Evolutionary conservation across 2,329 filamentous ascomycete species (phyloP).

Genomic region (Fusarium euwallaceae): DNA sequence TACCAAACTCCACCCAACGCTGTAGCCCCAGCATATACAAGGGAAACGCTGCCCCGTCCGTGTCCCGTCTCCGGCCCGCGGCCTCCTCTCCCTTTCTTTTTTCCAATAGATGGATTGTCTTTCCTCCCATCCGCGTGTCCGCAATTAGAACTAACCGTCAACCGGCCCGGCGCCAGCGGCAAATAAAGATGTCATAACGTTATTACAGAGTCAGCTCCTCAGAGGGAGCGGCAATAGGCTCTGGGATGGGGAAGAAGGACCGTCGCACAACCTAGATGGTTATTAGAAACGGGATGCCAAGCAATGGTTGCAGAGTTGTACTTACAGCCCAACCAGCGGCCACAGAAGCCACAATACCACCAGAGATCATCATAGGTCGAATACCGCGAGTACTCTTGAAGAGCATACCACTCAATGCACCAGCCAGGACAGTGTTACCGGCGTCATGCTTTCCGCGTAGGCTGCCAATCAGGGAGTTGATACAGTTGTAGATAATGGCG

Average conservation of each 20-base stretch:
- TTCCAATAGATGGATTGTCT: constrained; percentile 8
- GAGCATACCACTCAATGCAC: constrained; percentile 88
- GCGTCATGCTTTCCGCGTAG: constrained; percentile 88
- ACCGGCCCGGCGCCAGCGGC: constrained; percentile 28
- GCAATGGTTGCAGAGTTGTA: constrained; percentile 41
- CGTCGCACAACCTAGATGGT: constrained; percentile 53
- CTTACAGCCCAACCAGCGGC: constrained; percentile 93
- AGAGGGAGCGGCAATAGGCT: constrained; percentile 48
- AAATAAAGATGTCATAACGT: constrained; percentile 35
- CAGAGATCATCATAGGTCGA: constrained; percentile 94
- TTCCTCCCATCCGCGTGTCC: constrained; percentile 18
- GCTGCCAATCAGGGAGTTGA: constrained; percentile 87
- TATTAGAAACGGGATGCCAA: constrained; percentile 12
- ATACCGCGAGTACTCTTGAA: constrained; percentile 96
- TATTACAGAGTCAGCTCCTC: constrained; percentile 50
- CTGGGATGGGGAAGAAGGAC: constrained; percentile 58
- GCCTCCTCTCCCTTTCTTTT: constrained; percentile 20
- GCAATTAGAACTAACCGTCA: constrained; percentile 40
- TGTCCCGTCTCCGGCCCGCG: constrained; percentile 27
- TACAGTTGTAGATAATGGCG: constrained; percentile 94
- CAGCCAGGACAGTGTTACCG: constrained; percentile 87
- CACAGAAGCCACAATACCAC: constrained; percentile 86
- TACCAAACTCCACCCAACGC: constrained; percentile 48
- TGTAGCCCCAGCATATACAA: constrained; percentile 51
- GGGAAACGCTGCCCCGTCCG: constrained; percentile 35